phyloP scores from a whole-genome alignment of 176 grass and related monocot genomes.

The Tillandsia leiboldiana region DNA sequence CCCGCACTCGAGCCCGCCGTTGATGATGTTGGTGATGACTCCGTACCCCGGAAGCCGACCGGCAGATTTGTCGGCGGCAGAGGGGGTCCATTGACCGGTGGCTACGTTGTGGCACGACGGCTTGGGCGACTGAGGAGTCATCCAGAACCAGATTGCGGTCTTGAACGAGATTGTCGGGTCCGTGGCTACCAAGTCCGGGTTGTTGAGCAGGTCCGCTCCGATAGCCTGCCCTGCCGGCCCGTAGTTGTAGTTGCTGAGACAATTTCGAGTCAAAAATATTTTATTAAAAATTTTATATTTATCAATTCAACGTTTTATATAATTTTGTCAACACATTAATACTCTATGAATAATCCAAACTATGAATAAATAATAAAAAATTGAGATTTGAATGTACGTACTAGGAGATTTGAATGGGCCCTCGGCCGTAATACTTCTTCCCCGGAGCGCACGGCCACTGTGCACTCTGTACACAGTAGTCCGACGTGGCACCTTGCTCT shows the following conservation, averaged over 20 bases:
- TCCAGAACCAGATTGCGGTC: constrained; percentile 62
- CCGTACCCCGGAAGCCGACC: constrained; percentile 34
- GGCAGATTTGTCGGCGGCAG: constrained; percentile 8
- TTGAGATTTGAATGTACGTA: background rate
- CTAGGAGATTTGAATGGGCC: constrained; percentile 31
- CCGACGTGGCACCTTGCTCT: background rate
- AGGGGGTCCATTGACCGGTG: constrained; percentile 35
- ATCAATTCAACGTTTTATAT: background rate
- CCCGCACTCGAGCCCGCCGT: constrained; percentile 21
- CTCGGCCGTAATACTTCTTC: constrained; percentile 29
- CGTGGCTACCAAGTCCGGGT: constrained; percentile 45
- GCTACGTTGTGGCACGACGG: constrained; percentile 53
- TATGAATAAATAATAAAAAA: too few species aligned
- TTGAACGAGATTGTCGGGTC: constrained; percentile 44
- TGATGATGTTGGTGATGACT: constrained; percentile 52
- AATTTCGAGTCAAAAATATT: background rate
- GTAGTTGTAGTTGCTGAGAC: constrained; percentile 61
- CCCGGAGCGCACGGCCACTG: constrained; percentile 23
- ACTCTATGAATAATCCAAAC: background rate
- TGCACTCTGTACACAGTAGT: constrained; percentile 16
- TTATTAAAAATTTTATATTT: too few species aligned
- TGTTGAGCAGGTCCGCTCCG: constrained; percentile 32
- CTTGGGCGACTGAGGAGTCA: constrained; percentile 31
- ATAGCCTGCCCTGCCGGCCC: constrained; percentile 36
- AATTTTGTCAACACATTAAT: background rate